Evolutionary conservation across 2,329 filamentous ascomycete genomes (phyloP), one percentile per base, ranked within the genome.

Genomic region (Phaeophleospora eucalypticola): DNA sequence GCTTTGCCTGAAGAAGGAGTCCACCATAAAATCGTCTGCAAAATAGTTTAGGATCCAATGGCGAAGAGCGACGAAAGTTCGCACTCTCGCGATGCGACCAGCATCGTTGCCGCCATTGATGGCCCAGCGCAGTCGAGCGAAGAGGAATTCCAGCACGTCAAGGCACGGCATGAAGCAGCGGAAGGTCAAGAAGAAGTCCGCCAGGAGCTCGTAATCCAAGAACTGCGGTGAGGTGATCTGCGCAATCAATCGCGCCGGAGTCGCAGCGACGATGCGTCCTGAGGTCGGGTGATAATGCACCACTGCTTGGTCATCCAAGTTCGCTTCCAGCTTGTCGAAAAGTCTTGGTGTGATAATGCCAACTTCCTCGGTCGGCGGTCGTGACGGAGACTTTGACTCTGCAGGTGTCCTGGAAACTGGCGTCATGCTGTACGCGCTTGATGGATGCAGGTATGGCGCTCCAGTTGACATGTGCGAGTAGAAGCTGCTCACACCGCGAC

Each of bases 31-130:
- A 64, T 98, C 93, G 63, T 98, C 93, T 45, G 87, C 78, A 58
- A 97, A 98, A 68, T 98, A 98, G 66, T 98, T 98, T 52, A 98
- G 71, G 47, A 97, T 90, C 93, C 93, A 98, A 68, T 98, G 93
- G 46, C 93, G 83, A 36, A 97, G 77, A 6, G 93, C 93, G 19
- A 96, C 93, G 71, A 97, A 98, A 0, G 90, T 94, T 35, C 93
- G 82, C 14, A 98, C 94, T 41, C 91, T 82, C n/a, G 96, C 93
- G 43, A 98, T 88, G 63, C 89, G 87, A 33, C 53, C 93, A 47
- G 84, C 82, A 64, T 96, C 89, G 63, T 95, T 88, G 38, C 79
- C 73, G 45, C 87, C 80, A 39, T 80, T 80, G 40, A 96, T 76
- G 0, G 93, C 89, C 93, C 93, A 98, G 56, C 83, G 78, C 43